phyloP scores from a whole-genome alignment of 208 protist genomes.

The Trichomonas tenax region DNA sequence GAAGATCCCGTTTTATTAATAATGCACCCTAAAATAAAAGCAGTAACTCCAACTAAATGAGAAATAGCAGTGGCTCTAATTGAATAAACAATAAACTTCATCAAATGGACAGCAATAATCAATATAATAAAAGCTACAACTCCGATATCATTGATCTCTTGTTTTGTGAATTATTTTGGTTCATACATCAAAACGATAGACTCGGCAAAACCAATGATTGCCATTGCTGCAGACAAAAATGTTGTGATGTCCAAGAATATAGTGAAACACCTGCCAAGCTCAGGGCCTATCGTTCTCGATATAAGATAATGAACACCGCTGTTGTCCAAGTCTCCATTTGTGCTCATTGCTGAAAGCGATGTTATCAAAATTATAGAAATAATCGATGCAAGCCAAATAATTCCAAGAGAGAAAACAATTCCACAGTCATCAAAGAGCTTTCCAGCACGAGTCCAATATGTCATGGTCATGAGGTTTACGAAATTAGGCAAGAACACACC shows the following conservation, averaged over 20 bases:
- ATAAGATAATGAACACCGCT: neutral
- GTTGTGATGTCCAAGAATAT: neutral
- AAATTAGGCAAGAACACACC: neutral
- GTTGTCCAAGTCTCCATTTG: neutral
- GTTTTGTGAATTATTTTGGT: neutral
- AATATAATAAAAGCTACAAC: neutral
- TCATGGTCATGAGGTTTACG: neutral
- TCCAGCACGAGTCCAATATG: neutral
- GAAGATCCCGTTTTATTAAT: neutral
- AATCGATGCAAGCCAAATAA: neutral
- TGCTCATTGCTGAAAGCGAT: neutral
- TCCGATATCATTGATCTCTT: neutral
- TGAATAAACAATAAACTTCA: neutral
- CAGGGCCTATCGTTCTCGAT: neutral
- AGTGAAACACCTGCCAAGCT: neutral
- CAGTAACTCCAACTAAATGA: neutral
- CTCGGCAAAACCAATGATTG: neutral
- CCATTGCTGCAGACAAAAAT: neutral
- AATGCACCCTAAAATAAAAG: neutral
- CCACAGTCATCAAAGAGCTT: neutral
- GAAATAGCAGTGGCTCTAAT: neutral
- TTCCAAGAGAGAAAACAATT: neutral
- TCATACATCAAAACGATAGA: neutral
- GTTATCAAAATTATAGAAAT: neutral
- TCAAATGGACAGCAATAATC: neutral